Evolutionary conservation across 352 stramenopile genomes (phyloP), one percentile per base, ranked within the genome.

Genomic region (Phytophthora hybrid): DNA sequence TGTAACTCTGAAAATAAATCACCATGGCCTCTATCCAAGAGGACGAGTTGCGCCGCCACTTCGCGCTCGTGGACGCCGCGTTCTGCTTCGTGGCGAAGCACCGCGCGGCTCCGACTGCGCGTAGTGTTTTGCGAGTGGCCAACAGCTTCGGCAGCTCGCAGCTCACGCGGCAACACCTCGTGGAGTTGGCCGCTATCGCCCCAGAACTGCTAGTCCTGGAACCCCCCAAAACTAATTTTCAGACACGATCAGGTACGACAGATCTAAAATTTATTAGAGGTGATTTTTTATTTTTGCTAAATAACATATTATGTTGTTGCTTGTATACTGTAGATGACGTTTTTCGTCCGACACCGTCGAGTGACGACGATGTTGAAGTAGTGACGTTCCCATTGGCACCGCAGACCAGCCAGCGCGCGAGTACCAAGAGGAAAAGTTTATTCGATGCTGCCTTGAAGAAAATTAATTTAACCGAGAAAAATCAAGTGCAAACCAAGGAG

Each of bases 51-150:
- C 63, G 70, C 29, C 57, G 49, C 65, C 80, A 93, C 47, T 95
- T 95, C 61, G 74, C 77, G 63, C 83, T 93, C 5, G 63, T 95
- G 31, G 86, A 95, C 57, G 85, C 84, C 16, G 77, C 74, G 32
- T 95, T 87, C 73, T 83, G 78, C 66, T 95, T 95, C 76, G 72
- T 93, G 10, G 75, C 76, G 37, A 87, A 80, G 46, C 77, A 85
- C 63, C 73, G 75, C 51, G 71, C 83, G 5, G 63, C 65, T 19
- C 59, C 87, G 19, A 92, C 65, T 29, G 76, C 89, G 47, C 74
- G 49, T 26, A 93, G 85, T 23, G 77, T 93, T 46, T 63, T 93
- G 32, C 79, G 81, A 31, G 83, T 93, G 66, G 85, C 78, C 69
- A 84, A 87, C 59, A 93, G 83, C 53, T 80, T 93, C 32, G 76